Percentiles rank a stretch among this genome's conserved stretches.
phyloP scores from a whole-genome alignment of 202 grass and related monocot genomes.

The Digitaria exilis region DNA sequence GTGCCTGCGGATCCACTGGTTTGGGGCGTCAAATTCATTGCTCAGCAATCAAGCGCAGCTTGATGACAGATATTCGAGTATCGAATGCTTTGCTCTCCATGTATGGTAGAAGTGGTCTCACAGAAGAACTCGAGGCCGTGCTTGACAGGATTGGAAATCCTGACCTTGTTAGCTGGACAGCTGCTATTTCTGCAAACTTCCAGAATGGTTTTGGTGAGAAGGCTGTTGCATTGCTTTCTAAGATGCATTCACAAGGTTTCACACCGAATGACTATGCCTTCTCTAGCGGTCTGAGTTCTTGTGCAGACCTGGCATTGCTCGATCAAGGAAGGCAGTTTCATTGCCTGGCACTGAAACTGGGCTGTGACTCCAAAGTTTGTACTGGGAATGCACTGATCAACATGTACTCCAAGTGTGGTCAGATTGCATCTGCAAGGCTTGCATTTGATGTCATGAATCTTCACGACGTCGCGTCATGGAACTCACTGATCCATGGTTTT shows the following conservation, averaged over 20 bases:
- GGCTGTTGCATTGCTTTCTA: constrained; percentile 55
- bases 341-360: constrained; percentile 69
- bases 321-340: constrained; percentile 77
- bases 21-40: constrained; percentile 65
- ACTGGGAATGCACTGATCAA: constrained; percentile 63
- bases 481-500: constrained; percentile 55
- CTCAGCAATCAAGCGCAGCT: constrained; percentile 46
- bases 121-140: constrained; percentile 45
- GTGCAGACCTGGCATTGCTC: constrained; percentile 65
- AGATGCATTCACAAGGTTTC: constrained; percentile 66
- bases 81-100: constrained; percentile 74
- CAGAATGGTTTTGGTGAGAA: constrained; percentile 65
- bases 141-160: constrained; percentile 40
- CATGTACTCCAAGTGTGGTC: constrained; percentile 63
- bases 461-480: constrained; percentile 52
- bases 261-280: constrained; percentile 71
- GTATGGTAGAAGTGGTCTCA: constrained; percentile 62
- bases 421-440: constrained; percentile 45
- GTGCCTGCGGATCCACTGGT: constrained; percentile 48
- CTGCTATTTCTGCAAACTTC: constrained; percentile 68
- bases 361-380: constrained; percentile 60
- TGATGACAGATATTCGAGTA: constrained; percentile 57
- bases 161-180: constrained; percentile 75
- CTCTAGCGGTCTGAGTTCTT: constrained; percentile 75
- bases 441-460: constrained; percentile 36